Base-by-base conservation (phyloP, 202 grass and related monocot genomes). In the Schoenoplectus tabernaemontani region DNA sequence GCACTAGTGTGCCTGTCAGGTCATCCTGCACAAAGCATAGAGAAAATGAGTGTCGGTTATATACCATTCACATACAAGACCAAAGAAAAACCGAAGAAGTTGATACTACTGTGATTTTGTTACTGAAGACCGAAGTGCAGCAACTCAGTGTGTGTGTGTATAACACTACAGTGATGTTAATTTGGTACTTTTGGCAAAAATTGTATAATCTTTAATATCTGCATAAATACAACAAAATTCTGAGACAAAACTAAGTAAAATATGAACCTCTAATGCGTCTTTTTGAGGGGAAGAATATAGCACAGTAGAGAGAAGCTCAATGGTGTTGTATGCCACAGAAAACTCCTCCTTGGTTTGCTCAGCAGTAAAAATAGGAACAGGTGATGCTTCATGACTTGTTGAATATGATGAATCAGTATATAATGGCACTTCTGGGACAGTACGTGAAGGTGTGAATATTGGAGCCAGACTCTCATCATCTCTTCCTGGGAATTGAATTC, bases 251-350 rank as follows among this genome's bases (percentile, higher is more conserved):
- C 7, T 12, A 75, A 73, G 48, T 56, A 56, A 75, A 53, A 54
- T 56, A 56, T n/a, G 15, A 75, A 97, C 94, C 91, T 97, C 79
- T 47, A 90, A 77, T 87, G 59, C 89, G 33, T 97, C 91, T 43
- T 88, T 86, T 30, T 87, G 84, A 46, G 94, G 86, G 57, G 89
- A 97, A 76, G 93, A 97, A 64, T 87, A 93, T 13, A 97, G 56
- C 61, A 97, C 94, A 0, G 80, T 93, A 11, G 91, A 93, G 70
- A 97, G 91, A 82, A 97, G 89, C 59, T 97, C 91, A 30, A 93
- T 60, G 10, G 85, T 97, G 68, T 93, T 97, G 53, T 78, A 89
- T 37, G 94, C 86, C 77, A 93, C 86, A 57, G 93, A 87, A 78
- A 93, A 91, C 12, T 89, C 86, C 54, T 92, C 91, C 23, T 87